A percentile compares a stretch with the other conserved stretches of the same genome.
Evolutionary conservation across 108 stramenopile genomes (phyloP).

Genomic region (Chaetoceros tenuissimus): DNA sequence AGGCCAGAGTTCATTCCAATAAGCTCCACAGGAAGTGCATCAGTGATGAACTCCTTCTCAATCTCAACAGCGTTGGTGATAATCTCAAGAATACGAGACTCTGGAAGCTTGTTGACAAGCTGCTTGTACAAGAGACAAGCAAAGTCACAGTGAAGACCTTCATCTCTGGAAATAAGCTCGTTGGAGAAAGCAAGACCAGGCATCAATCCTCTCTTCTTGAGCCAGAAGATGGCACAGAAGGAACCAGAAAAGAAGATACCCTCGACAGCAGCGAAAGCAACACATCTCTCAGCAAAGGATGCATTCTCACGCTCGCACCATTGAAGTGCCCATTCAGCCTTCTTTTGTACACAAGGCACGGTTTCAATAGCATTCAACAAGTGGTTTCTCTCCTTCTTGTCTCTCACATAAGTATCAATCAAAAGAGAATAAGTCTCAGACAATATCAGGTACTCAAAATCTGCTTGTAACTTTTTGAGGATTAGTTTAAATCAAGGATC

Average conservation of each 20-base stretch:
- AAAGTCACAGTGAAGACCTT: conserved; percentile 96
- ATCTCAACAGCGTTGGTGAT: conserved; percentile 92
- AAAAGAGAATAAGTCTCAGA: conserved; percentile 83
- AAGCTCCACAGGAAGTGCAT: conserved; percentile 96
- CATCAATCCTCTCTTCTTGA: conserved; percentile 99
- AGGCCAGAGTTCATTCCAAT: conserved; percentile 98
- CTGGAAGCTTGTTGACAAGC: conserved; percentile 72
- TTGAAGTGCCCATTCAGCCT: conserved; percentile 85
- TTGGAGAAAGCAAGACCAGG: conserved; percentile 98
- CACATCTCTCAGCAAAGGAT: conserved; percentile 94
- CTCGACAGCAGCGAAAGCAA: conserved; percentile 99
- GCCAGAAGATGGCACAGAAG: conserved; percentile 99
- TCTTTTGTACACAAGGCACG: conserved; percentile 73
- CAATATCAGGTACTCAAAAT: no score
- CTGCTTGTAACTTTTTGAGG: no score
- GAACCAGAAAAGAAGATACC: conserved; percentile 98
- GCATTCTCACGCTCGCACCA: conserved; percentile 89
- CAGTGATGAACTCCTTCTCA: conserved; percentile 97
- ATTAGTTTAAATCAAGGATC: conserved; percentile 5
- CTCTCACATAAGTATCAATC: conserved; percentile 83
- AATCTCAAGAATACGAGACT: conserved; percentile 69
- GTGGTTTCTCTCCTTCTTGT: conserved; percentile 50
- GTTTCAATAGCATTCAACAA: conserved; percentile 64
- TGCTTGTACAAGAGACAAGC: conserved; percentile 90
- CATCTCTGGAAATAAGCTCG: conserved; percentile 97